These are phyloP conservation scores for Alternaria dauci DNA, from an alignment of 2,329 filamentous ascomycete species.

Conservation along the genomic window DNA sequence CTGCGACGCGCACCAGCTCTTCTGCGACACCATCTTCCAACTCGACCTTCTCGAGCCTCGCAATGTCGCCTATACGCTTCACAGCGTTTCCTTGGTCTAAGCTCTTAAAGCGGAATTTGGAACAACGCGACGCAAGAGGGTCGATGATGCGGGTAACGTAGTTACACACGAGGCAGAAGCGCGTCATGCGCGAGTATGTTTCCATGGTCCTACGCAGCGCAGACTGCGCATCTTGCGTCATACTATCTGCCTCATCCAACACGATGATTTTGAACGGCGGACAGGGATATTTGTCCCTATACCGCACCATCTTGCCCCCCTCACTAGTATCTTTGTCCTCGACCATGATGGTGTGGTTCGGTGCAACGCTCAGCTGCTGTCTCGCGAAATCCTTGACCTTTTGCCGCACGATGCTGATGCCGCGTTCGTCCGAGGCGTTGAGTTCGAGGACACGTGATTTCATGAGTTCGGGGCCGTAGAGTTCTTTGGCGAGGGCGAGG, in stretches of 20 bases:
- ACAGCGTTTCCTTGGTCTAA: constrained; percentile 86
- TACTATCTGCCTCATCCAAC: constrained; percentile 96
- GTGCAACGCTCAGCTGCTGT: constrained; percentile 88
- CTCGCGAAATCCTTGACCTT: constrained; percentile 99
- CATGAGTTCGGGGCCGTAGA: constrained; percentile 94
- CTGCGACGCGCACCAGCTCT: constrained; percentile 83
- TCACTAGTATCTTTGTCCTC: constrained; percentile 45
- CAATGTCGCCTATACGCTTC: constrained; percentile 82
- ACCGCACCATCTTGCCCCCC: constrained; percentile 48
- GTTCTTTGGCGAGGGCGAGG: constrained; percentile 93
- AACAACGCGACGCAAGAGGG: constrained; percentile 89
- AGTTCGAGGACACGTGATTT: constrained; percentile 96
- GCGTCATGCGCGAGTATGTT: constrained; percentile 93
- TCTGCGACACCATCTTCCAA: constrained; percentile 83
- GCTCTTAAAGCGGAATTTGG: constrained; percentile 97
- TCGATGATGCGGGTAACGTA: constrained; percentile 99
- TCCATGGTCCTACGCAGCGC: constrained; percentile 97
- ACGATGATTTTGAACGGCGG: constrained; percentile 99
- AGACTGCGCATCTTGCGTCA: constrained; percentile 98
- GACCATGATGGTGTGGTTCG: constrained; percentile 68
- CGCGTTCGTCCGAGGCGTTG: constrained; percentile 98
- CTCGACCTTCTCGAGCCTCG: constrained; percentile 75
- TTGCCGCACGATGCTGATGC: constrained; percentile 94
- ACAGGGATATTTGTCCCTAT: constrained; percentile 79
- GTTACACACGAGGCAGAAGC: constrained; percentile 98